Percentiles rank a stretch among this genome's conserved stretches.
Conservation (phyloP, 2,329 filamentous ascomycete species). For the Fonsecaea pedrosoi region DNA sequence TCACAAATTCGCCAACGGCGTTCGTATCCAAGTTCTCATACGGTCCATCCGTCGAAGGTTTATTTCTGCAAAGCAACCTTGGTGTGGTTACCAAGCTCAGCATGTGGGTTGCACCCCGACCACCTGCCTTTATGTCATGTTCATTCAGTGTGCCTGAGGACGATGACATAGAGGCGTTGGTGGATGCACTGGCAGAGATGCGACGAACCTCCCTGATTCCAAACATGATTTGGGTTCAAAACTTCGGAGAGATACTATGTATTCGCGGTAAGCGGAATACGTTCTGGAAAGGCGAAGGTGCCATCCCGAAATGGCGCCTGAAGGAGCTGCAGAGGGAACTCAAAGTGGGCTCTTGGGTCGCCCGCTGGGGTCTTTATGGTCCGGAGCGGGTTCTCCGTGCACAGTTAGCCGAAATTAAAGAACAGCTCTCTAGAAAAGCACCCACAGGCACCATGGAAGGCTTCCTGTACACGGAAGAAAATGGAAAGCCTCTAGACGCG, state of each 20-base stretch:
- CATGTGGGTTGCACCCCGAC: constrained; percentile 33
- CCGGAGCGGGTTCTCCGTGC: neutral
- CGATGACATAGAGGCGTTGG: constrained; percentile 1
- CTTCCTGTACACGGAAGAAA: neutral
- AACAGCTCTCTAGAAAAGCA: neutral
- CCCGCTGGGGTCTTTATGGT: neutral
- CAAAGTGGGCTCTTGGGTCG: neutral
- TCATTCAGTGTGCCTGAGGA: constrained; percentile 43
- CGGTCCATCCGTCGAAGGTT: constrained; percentile 15
- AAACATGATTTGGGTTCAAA: no score
- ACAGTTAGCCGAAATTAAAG: neutral
- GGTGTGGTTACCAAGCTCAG: constrained; percentile 37
- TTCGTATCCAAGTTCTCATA: constrained; percentile 10
- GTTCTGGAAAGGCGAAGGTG: neutral
- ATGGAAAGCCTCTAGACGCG: neutral
- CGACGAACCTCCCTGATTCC: neutral
- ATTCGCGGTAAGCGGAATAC: neutral
- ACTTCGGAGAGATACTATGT: no score
- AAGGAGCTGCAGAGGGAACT: neutral
- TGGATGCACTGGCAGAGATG: constrained; percentile 1
- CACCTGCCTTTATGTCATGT: constrained; percentile 40
- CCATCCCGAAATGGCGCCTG: neutral
- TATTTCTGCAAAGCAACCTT: constrained; percentile 37
- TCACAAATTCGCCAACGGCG: neutral
- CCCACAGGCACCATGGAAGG: neutral